These are phyloP conservation scores for Ascochyta fabae DNA, from an alignment of 2,329 filamentous ascomycete genomes.

Conservation along the genomic window DNA sequence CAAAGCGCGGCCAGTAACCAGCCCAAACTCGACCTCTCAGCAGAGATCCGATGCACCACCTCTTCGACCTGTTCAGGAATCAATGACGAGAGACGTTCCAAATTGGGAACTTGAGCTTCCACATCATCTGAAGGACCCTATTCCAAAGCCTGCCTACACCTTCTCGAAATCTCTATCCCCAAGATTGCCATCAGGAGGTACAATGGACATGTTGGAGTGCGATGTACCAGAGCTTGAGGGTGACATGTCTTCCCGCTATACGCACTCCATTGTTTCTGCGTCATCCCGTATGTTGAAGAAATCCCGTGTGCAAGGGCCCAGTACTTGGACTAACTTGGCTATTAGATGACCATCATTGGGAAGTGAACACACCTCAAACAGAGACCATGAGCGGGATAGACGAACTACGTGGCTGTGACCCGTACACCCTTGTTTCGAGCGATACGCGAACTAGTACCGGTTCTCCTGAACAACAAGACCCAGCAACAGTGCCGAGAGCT, in stretches of 20 bases:
- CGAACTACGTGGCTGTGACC: conserved; percentile 34
- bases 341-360: conserved; percentile 38
- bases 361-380: conserved; percentile 28
- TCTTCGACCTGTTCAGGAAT: conserved; percentile 10
- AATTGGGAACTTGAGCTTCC: conserved; percentile 13
- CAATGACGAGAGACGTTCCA: conserved; percentile 14
- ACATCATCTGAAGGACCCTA: conserved; percentile 32
- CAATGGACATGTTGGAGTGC: conserved; percentile 35
- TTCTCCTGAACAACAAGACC: conserved; percentile 20
- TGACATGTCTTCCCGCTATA: conserved; percentile 38
- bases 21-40: conserved; percentile 7
- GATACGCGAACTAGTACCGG: conserved; percentile 32
- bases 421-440: conserved; percentile 34
- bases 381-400: conserved; percentile 30
- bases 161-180: conserved; percentile 39
- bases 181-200: conserved; percentile 42
- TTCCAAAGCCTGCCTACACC: conserved; percentile 40
- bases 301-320: background rate
- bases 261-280: conserved; percentile 36
- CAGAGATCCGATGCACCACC: background rate
- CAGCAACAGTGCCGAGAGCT: conserved; percentile 2
- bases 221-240: conserved; percentile 41
- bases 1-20: conserved; percentile 13
- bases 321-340: conserved; percentile 10
- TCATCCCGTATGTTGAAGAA: conserved; percentile 33